Percentiles rank a stretch among this genome's conserved stretches.
Conservation (phyloP, 2,329 filamentous ascomycete genomes). For the Xylariaceae sp. region DNA sequence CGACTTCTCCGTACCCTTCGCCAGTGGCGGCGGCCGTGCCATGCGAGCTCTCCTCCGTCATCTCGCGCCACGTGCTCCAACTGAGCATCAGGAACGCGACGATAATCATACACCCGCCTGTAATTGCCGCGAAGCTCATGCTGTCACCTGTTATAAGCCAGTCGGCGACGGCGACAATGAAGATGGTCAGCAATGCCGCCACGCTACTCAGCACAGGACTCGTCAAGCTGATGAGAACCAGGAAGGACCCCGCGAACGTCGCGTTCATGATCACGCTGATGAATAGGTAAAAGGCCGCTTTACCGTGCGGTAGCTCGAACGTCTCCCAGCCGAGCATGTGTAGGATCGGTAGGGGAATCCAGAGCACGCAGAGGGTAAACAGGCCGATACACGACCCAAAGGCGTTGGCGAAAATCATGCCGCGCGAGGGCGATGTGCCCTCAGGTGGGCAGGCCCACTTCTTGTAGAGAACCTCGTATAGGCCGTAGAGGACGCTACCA, state of each 20-base stretch:
- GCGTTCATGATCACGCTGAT: slow-evolving; percentile 84
- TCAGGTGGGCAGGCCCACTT: slow-evolving; percentile 88
- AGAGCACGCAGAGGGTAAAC: slow-evolving; percentile 83
- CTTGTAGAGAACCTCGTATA: slow-evolving; percentile 98
- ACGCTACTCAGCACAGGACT: slow-evolving; percentile 90
- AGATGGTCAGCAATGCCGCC: slow-evolving; percentile 90
- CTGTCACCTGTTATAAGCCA: slow-evolving; percentile 78
- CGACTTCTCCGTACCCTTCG: neutral
- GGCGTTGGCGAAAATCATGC: slow-evolving; percentile 91
- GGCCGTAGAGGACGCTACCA: slow-evolving; percentile 87
- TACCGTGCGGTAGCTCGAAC: slow-evolving; percentile 76
- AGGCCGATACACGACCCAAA: slow-evolving; percentile 83
- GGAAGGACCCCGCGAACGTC: slow-evolving; percentile 86
- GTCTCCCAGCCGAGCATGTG: slow-evolving; percentile 74
- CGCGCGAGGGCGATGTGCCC: slow-evolving; percentile 76
- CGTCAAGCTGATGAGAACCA: slow-evolving; percentile 88
- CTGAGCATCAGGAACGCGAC: slow-evolving; percentile 80
- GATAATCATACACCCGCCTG: slow-evolving; percentile 84
- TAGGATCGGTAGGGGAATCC: slow-evolving; percentile 84
- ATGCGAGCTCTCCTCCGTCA: slow-evolving; percentile 76
- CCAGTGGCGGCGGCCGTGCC: no score
- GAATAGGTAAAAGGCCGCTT: slow-evolving; percentile 74
- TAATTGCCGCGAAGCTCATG: slow-evolving; percentile 68
- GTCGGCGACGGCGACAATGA: slow-evolving; percentile 89
- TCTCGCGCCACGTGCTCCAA: slow-evolving; percentile 90